Conservation (phyloP, 1,284 basidiomycete species). For the Apiotrichum siamense region DNA sequence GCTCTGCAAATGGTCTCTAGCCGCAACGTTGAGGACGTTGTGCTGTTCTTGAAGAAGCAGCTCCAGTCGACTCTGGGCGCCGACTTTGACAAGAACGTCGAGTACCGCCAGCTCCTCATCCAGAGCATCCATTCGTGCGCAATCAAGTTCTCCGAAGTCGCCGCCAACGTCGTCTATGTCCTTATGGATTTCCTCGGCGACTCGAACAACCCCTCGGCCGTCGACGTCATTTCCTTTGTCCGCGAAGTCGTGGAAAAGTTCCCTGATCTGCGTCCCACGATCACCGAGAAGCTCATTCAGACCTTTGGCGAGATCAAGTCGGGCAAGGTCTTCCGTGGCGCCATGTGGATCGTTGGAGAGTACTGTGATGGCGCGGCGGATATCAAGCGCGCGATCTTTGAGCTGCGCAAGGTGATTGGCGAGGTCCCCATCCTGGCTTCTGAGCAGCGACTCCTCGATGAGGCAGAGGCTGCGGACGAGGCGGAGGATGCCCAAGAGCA, state of each 20-base stretch:
- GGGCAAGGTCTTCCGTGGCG: constrained; percentile 93
- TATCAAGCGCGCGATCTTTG: constrained; percentile 68
- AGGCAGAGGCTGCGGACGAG: constrained; percentile 57
- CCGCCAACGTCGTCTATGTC: constrained; percentile 90
- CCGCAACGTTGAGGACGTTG: constrained; percentile 96
- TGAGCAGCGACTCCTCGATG: constrained; percentile 75
- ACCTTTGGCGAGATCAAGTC: constrained; percentile 89
- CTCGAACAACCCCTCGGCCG: constrained; percentile 86
- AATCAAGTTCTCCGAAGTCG: constrained; percentile 97
- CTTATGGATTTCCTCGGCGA: constrained; percentile 99
- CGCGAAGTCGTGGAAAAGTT: constrained; percentile 98
- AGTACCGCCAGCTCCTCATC: constrained; percentile 94
- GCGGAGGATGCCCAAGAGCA: constrained; percentile 36
- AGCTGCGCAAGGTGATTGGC: constrained; percentile 81
- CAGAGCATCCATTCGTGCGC: constrained; percentile 96
- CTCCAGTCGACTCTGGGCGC: constrained; percentile 86
- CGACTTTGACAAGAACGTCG: constrained; percentile 69
- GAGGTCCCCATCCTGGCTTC: constrained; percentile 94
- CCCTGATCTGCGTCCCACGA: constrained; percentile 74
- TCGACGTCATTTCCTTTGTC: constrained; percentile 94
- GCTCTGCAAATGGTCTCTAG: constrained; percentile 91
- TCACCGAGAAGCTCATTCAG: constrained; percentile 78
- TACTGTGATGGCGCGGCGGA: constrained; percentile 66
- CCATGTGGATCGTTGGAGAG: constrained; percentile 97
- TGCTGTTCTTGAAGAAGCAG: constrained; percentile 95